Conservation (phyloP, 768 basidiomycete genomes). For the Nidula microcarpa region DNA sequence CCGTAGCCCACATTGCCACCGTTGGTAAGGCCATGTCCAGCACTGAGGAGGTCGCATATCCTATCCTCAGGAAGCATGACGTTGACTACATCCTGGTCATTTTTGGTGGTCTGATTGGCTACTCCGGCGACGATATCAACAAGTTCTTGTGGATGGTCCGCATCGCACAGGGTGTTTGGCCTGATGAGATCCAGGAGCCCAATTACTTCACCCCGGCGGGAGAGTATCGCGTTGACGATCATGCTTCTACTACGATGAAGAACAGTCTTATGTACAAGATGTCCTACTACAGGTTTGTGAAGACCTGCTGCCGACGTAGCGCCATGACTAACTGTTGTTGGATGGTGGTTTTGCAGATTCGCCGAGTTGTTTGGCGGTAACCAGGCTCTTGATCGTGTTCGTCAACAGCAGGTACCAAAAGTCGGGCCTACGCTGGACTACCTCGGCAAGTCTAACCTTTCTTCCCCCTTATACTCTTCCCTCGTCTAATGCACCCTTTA, state of each 20-base stretch:
- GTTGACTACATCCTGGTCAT: slow-evolving; percentile 97
- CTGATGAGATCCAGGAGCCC: slow-evolving; percentile 94
- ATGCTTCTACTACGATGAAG: slow-evolving; percentile 84
- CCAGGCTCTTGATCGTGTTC: slow-evolving; percentile 79
- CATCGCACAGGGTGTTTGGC: slow-evolving; percentile 95
- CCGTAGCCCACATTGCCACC: slow-evolving; percentile 90
- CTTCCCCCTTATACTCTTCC: slow-evolving; percentile 1
- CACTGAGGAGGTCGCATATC: slow-evolving; percentile 92
- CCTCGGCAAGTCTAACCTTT: slow-evolving; percentile 55
- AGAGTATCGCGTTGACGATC: slow-evolving; percentile 90
- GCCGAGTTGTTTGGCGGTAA: slow-evolving; percentile 77
- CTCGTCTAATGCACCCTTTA: slow-evolving; percentile 20
- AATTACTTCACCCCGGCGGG: slow-evolving; percentile 92
- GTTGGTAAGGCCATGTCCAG: slow-evolving; percentile 99
- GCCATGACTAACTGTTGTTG: no score
- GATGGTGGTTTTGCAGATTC: slow-evolving; percentile 47
- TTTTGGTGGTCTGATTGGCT: slow-evolving; percentile 94
- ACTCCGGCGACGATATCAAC: slow-evolving; percentile 99
- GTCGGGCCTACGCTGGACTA: slow-evolving; percentile 81
- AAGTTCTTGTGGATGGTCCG: slow-evolving; percentile 99
- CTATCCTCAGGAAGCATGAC: slow-evolving; percentile 94
- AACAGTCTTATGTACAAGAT: slow-evolving; percentile 99
- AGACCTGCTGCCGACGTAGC: no score
- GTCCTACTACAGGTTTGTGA: slow-evolving; percentile 83
- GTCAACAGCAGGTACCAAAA: slow-evolving; percentile 79